Evolutionary conservation across 331 rosid species (phyloP).

Genomic region (Spiraea crenata): DNA sequence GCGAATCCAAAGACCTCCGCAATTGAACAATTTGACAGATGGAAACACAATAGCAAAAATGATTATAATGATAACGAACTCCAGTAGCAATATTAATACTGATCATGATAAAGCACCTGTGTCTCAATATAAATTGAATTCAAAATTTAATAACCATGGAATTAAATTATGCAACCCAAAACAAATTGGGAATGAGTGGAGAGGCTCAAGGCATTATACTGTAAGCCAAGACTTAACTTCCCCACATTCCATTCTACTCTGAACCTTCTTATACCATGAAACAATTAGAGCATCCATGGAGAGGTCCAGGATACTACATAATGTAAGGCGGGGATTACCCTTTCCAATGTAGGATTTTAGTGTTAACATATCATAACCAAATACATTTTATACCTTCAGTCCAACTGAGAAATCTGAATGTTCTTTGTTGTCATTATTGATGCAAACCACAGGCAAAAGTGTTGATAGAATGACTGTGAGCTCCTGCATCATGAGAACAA

Average conservation of each 20-base stretch:
- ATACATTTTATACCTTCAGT: slow-evolving; percentile 60
- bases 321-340: not conserved
- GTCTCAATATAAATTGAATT: too few species aligned
- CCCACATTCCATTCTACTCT: too few species aligned
- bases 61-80: slow-evolving; percentile 10
- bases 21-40: slow-evolving; percentile 29
- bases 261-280: too few species aligned
- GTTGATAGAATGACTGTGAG: slow-evolving; percentile 71
- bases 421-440: slow-evolving; percentile 70
- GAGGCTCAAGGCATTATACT: too few species aligned
- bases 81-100: not conserved
- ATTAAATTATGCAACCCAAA: too few species aligned
- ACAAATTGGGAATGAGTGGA: too few species aligned
- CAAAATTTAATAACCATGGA: too few species aligned
- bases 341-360: not conserved
- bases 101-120: too few species aligned
- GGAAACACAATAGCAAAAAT: not conserved
- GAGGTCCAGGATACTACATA: too few species aligned
- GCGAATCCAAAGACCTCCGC: not conserved
- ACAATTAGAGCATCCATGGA: too few species aligned
- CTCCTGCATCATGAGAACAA: slow-evolving; percentile 54
- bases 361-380: slow-evolving; percentile 11
- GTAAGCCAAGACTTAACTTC: too few species aligned
- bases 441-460: slow-evolving; percentile 76
- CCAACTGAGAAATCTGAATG: slow-evolving; percentile 76